Evolutionary conservation across 345 rosid genomes (phyloP).

Genomic region (Anastatica hierochuntica): DNA sequence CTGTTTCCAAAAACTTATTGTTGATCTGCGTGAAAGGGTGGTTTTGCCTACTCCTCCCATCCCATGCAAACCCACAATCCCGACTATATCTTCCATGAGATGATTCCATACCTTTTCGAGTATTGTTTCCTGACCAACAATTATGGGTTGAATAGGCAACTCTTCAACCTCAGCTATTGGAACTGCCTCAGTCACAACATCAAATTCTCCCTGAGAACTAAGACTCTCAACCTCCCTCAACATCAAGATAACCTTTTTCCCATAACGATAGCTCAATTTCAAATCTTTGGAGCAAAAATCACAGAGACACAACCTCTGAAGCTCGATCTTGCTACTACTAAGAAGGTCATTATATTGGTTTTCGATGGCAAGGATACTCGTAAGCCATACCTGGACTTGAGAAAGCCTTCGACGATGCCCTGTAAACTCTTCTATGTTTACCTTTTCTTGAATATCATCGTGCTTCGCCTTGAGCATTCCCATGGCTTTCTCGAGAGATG

Average conservation of each 20-base stretch:
- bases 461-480: background rate
- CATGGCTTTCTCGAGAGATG: background rate
- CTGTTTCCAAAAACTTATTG: background rate
- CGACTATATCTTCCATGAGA: too few relatives aligned
- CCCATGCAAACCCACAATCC: too few relatives aligned
- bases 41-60: constrained; percentile 29
- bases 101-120: too few relatives aligned
- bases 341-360: too few relatives aligned
- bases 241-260: background rate
- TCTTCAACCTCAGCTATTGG: too few relatives aligned
- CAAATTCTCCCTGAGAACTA: background rate
- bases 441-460: background rate
- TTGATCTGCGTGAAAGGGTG: constrained; percentile 17
- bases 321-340: background rate
- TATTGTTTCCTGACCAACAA: too few relatives aligned
- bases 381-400: too few relatives aligned
- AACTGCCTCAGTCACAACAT: background rate
- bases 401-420: too few relatives aligned
- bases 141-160: too few relatives aligned
- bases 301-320: too few relatives aligned
- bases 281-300: background rate
- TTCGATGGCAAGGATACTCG: too few relatives aligned
- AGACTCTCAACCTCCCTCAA: background rate
- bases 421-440: background rate
- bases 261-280: background rate